Evolutionary conservation across 371 early-diverging fungal species (phyloP).

Genomic region (Dichotomocladium elegans): DNA sequence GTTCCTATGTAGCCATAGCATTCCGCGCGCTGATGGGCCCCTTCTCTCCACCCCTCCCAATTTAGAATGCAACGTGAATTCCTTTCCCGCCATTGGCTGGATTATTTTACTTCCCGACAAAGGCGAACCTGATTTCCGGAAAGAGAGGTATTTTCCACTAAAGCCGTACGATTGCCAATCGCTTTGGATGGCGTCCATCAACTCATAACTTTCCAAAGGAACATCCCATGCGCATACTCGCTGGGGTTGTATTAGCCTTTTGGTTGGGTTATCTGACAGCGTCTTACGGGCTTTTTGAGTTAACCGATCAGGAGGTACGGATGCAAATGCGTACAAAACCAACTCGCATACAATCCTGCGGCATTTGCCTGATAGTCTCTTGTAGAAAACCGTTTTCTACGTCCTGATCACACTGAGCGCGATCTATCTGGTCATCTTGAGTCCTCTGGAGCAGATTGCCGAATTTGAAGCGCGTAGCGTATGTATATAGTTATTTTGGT

Average conservation of each 20-base stretch:
- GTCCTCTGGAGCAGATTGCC: constrained; percentile 18
- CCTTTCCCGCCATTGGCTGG: too few relatives aligned
- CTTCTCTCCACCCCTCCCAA: too few relatives aligned
- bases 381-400: constrained; percentile 11
- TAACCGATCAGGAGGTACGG: constrained; percentile 10
- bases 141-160: too few relatives aligned
- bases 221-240: constrained; percentile 16
- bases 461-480: constrained; percentile 10
- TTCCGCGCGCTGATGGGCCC: too few relatives aligned
- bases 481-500: background rate
- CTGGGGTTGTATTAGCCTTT: constrained; percentile 18
- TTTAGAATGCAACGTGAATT: too few relatives aligned
- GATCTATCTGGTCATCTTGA: constrained; percentile 13
- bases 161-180: too few relatives aligned
- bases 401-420: constrained; percentile 2
- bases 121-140: too few relatives aligned
- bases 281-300: constrained; percentile 12
- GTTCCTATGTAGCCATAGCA: too few relatives aligned
- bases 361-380: too few relatives aligned
- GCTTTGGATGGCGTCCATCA: constrained; percentile 3
- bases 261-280: constrained; percentile 20
- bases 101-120: too few relatives aligned
- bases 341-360: background rate
- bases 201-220: background rate
- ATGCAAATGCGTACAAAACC: background rate